Evolutionary conservation across 495 filamentous ascomycete genomes (phyloP).

Genomic region (Hamigera avellanea): DNA sequence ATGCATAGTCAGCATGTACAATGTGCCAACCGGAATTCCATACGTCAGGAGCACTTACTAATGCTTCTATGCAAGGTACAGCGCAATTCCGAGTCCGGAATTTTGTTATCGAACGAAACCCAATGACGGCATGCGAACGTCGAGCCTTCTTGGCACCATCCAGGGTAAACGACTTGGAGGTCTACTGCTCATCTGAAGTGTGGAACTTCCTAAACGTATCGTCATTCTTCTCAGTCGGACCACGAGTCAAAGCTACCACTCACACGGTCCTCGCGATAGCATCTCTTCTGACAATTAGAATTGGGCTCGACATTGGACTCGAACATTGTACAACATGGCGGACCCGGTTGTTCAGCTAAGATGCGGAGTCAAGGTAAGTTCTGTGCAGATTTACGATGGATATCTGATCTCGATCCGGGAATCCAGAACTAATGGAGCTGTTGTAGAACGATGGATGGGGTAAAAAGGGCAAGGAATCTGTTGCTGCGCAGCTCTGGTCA

Average conservation of each 20-base stretch:
- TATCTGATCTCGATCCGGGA: neutral
- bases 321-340: constrained; percentile 15
- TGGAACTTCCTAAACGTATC: no score
- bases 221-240: no score
- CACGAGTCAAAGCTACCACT: no score
- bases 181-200: no score
- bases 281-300: no score
- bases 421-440: neutral
- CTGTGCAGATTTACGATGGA: neutral
- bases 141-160: neutral
- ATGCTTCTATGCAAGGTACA: no score
- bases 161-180: neutral
- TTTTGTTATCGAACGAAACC: neutral
- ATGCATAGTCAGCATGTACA: no score
- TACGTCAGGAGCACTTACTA: no score
- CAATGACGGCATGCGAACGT: constrained; percentile 1
- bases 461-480: constrained; percentile 31
- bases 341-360: constrained; percentile 30
- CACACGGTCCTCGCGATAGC: no score
- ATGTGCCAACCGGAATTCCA: no score
- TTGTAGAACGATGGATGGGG: constrained; percentile 38
- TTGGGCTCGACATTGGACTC: no score
- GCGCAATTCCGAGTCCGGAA: no score
- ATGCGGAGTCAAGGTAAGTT: constrained; percentile 29
- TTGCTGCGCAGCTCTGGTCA: constrained; percentile 30